Evolutionary conservation across 805 yeast genomes (phyloP).

Genomic region (Spathaspora boniae): DNA sequence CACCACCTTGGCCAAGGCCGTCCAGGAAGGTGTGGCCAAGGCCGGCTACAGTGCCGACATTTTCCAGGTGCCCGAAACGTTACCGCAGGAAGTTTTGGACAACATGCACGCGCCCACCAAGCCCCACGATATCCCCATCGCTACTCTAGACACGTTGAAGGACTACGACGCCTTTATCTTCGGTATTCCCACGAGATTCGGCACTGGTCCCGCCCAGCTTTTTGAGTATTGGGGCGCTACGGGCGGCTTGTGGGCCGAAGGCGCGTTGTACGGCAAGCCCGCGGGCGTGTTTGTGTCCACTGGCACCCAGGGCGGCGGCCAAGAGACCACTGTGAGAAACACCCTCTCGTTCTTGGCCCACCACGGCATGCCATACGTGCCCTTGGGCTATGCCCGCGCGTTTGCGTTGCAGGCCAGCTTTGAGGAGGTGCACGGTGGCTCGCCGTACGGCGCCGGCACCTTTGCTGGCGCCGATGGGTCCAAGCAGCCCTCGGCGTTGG

Average conservation of each 20-base stretch:
- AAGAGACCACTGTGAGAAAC: constrained; percentile 67
- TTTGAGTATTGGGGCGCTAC: constrained; percentile 73
- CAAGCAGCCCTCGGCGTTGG: constrained; percentile 61
- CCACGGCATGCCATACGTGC: constrained; percentile 78
- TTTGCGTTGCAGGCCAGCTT: constrained; percentile 54
- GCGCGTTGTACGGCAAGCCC: constrained; percentile 69
- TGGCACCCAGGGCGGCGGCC: constrained; percentile 80
- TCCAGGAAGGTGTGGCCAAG: constrained; percentile 63
- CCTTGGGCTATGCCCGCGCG: constrained; percentile 65
- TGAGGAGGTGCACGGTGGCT: constrained; percentile 71
- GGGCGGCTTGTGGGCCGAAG: constrained; percentile 76
- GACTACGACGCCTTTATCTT: constrained; percentile 71
- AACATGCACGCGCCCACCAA: constrained; percentile 66
- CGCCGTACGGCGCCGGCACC: constrained; percentile 87
- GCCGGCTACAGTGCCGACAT: constrained; percentile 65
- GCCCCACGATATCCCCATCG: constrained; percentile 53
- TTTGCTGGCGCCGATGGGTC: constrained; percentile 77
- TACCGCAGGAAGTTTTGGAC: constrained; percentile 56
- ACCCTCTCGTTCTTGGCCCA: constrained; percentile 64
- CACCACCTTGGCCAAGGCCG: constrained; percentile 63
- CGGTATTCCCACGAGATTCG: constrained; percentile 80
- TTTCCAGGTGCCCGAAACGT: constrained; percentile 79
- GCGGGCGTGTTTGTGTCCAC: constrained; percentile 72
- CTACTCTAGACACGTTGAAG: constrained; percentile 51
- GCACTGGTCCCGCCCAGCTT: constrained; percentile 74